A percentile compares a stretch with the other conserved stretches of the same genome.
Evolutionary conservation across 2,329 filamentous ascomycete genomes (phyloP).

Genomic region (Calonectria multiphialidica): DNA sequence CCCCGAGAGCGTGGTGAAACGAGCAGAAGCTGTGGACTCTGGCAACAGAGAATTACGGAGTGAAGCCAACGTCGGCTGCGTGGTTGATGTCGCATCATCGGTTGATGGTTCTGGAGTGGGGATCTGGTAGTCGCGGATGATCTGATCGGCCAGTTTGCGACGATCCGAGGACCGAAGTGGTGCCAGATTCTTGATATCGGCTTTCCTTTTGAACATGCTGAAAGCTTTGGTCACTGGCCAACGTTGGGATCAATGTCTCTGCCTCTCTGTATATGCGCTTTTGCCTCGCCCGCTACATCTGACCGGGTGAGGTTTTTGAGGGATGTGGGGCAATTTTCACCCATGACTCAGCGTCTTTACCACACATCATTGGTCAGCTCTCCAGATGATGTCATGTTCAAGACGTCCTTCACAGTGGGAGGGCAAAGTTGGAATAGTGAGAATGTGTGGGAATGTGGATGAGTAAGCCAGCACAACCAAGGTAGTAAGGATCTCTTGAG

Average conservation of each 20-base stretch:
- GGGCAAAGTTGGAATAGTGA: too few species aligned
- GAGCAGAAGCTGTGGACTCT: conserved; percentile 37
- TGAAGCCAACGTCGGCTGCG: conserved; percentile 25
- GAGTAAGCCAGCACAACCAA: too few species aligned
- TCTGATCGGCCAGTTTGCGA: conserved; percentile 38
- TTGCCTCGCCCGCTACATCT: neutral
- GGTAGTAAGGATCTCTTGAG: too few species aligned
- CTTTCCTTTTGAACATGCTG: conserved; percentile 38
- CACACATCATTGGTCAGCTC: too few species aligned
- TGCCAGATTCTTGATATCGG: conserved; percentile 39
- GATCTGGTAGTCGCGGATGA: conserved; percentile 39
- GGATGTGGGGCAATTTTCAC: neutral
- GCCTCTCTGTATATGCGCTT: too few species aligned
- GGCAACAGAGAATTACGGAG: conserved; percentile 38
- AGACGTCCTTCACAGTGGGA: too few species aligned
- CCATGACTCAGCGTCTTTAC: too few species aligned
- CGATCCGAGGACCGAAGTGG: conserved; percentile 39
- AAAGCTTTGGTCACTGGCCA: neutral
- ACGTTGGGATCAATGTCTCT: neutral
- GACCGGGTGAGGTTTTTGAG: neutral
- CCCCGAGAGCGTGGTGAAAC: conserved; percentile 35
- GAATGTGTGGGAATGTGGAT: too few species aligned
- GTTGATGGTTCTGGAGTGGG: conserved; percentile 21
- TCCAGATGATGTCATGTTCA: too few species aligned
- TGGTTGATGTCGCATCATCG: conserved; percentile 30